Evolutionary conservation across 495 filamentous ascomycete species (phyloP), one percentile per base, ranked within the genome.

Genomic region (Chaetomium tenue): DNA sequence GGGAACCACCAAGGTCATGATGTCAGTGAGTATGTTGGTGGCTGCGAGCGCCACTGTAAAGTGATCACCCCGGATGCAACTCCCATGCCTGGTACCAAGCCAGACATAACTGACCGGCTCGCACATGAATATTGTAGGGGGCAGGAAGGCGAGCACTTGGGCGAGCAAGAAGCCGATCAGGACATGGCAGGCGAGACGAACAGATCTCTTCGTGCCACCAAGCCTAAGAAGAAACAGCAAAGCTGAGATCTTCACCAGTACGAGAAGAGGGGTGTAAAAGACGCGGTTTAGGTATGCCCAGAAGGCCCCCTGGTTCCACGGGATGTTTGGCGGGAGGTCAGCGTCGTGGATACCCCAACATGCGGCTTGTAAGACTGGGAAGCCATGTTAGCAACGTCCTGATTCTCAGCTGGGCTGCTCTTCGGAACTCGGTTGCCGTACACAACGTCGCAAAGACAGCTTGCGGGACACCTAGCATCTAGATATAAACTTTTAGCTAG

Each of bases 261-360:
- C 79, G 44, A 89, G 75, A 60, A 85, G 77, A 0, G 85, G 84
- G 64, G 84, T 86, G 71, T 88, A 88, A 26, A 87, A 67, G 53
- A 87, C 70, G 61, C 87, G 82, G 58, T 80, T 78, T 7, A 81
- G 76, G 39, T 81, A 83, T 66, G 82, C 74, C 72, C 75, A 77
- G 60, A 76, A 75, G 13, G 69, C 63, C 22, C 75, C 74, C 5
- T 72, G 68, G 39, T 71, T 70, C 20, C 54, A 44, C 28, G 73
- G 67, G 6, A 18, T 44, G 40, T 72, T 71, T 12, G 60, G 71
- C 13, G 83, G 82, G 7, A 84, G 74, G 53, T 83, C 78, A 62
- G 68, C 67, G 30, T 69, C 61, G 62, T 82, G 81, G 22, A 83
- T 73, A 8, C 83, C 83, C 53, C 80, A 71, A 69, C 77, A 83